These are phyloP conservation scores for Cairneyella variabilis DNA, from an alignment of 495 filamentous ascomycete species.

Conservation along the genomic window DNA sequence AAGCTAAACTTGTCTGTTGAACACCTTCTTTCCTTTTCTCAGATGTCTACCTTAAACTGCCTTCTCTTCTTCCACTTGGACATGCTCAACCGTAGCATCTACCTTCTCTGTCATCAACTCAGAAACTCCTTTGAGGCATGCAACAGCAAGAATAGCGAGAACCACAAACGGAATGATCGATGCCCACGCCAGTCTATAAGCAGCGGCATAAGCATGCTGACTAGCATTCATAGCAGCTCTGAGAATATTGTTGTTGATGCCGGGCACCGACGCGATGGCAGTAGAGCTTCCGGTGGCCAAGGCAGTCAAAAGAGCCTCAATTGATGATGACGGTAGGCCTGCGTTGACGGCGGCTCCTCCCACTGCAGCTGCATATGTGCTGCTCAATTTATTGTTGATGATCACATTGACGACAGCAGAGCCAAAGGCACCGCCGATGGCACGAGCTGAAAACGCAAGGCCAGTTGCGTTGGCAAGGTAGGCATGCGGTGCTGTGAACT, in stretches of 20 bases:
- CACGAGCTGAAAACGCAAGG: conserved; percentile 49
- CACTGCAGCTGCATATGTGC: conserved; percentile 36
- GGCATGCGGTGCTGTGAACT: conserved; percentile 51
- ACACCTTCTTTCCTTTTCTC: too few species aligned
- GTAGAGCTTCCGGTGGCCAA: conserved; percentile 27
- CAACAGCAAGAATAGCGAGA: conserved; percentile 40
- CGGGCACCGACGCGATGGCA: conserved; percentile 25
- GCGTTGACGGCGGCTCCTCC: conserved; percentile 32
- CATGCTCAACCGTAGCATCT: conserved; percentile 40
- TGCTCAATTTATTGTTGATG: conserved; percentile 41
- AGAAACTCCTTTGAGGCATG: conserved; percentile 39
- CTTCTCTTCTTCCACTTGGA: background rate
- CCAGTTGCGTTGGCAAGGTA: conserved; percentile 51
- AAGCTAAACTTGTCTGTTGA: too few species aligned
- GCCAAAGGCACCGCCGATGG: conserved; percentile 52
- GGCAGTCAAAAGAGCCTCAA: conserved; percentile 31
- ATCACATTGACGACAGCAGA: conserved; percentile 51
- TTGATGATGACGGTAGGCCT: conserved; percentile 34
- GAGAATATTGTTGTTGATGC: conserved; percentile 33
- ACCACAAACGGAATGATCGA: conserved; percentile 50
- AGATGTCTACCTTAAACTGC: too few species aligned
- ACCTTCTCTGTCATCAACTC: conserved; percentile 48
- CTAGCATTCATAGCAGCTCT: conserved; percentile 35
- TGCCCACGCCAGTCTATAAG: conserved; percentile 47
- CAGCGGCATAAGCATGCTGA: conserved; percentile 37